These are phyloP conservation scores for Nemania diffusa DNA, from an alignment of 2,329 filamentous ascomycete species.

Conservation along the genomic window DNA sequence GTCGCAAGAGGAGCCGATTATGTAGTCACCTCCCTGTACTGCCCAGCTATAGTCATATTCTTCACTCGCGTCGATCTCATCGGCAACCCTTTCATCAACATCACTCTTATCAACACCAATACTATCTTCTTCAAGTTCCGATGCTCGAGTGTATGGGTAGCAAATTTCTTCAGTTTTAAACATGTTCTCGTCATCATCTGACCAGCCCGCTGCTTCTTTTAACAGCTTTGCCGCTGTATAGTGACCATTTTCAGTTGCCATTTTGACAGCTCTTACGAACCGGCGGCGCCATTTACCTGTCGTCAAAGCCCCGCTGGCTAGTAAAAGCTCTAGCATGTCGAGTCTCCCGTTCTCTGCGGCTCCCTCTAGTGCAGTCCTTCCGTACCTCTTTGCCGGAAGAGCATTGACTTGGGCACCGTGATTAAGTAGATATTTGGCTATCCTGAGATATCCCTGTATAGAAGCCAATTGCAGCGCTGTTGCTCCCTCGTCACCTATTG, in stretches of 20 bases:
- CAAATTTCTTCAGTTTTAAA: no score
- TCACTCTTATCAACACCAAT: no score
- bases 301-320: background rate
- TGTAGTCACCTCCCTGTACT: no score
- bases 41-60: no score
- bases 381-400: background rate
- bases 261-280: background rate
- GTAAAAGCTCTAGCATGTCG: slow-evolving; percentile 15
- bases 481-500: background rate
- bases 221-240: background rate
- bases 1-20: no score
- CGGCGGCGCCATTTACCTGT: background rate
- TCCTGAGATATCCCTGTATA: background rate
- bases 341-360: slow-evolving; percentile 18
- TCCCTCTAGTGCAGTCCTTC: slow-evolving; percentile 16
- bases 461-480: slow-evolving; percentile 19
- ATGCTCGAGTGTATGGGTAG: no score
- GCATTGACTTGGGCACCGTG: slow-evolving; percentile 11
- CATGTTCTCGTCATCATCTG: slow-evolving; percentile 3
- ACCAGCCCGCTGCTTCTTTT: background rate
- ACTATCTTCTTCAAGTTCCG: no score
- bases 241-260: background rate
- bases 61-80: no score
- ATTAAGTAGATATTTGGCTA: slow-evolving; percentile 15
- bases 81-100: no score